phyloP scores from a whole-genome alignment of 345 rosid genomes.

The Populus euphratica region DNA sequence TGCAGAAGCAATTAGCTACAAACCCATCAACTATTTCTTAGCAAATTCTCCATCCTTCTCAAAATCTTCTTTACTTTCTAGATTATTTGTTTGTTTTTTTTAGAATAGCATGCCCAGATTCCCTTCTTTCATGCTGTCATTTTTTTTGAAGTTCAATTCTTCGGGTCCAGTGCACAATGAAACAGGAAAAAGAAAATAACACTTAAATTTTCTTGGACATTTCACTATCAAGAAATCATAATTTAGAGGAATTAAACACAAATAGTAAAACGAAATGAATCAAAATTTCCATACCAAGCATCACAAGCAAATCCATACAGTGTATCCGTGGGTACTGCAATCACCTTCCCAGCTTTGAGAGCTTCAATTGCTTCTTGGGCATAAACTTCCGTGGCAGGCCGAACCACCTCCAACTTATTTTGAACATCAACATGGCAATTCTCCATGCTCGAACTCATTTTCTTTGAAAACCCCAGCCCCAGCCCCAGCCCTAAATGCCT shows the following conservation, averaged over 20 bases:
- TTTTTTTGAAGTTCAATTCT: too few relatives aligned
- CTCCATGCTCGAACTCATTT: conserved; percentile 47
- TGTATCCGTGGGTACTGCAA: conserved; percentile 90
- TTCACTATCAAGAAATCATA: neutral
- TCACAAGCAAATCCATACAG: conserved; percentile 93
- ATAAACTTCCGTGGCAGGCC: conserved; percentile 55
- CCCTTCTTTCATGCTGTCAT: too few relatives aligned
- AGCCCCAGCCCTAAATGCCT: conserved; percentile 18
- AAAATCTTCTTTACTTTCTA: neutral
- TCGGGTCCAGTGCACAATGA: neutral
- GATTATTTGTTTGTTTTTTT: neutral
- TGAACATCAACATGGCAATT: conserved; percentile 30
- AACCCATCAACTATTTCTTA: too few relatives aligned
- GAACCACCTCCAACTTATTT: conserved; percentile 40
- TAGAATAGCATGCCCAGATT: too few relatives aligned
- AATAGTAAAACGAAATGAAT: neutral
- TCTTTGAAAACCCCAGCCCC: conserved; percentile 27
- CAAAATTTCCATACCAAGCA: conserved; percentile 63
- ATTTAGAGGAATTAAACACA: neutral
- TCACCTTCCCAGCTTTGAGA: conserved; percentile 67
- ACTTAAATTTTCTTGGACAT: neutral
- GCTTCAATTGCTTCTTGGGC: conserved; percentile 67
- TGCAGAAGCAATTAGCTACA: neutral
- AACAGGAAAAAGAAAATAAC: neutral
- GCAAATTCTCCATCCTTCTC: neutral